Evolutionary conservation across 257 asterid genomes (phyloP).

Genomic region (Gentiana straminea): DNA sequence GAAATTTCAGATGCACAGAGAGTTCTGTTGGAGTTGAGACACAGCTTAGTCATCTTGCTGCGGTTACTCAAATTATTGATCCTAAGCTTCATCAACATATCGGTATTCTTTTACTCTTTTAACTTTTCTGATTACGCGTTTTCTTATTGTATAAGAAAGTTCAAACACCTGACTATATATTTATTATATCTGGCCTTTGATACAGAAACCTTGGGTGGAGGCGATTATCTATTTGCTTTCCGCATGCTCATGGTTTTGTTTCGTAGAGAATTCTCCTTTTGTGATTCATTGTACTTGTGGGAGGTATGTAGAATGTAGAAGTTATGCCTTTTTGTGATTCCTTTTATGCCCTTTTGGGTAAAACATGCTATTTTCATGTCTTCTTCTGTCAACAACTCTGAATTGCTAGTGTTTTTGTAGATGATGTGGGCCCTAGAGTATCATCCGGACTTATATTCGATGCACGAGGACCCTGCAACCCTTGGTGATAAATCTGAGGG

Average conservation of each 20-base stretch:
- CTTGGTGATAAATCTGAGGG: conserved; percentile 34
- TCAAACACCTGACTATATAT: neutral
- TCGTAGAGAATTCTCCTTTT: conserved; percentile 92
- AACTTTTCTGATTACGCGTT: neutral
- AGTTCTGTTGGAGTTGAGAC: conserved; percentile 82
- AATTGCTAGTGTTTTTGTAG: conserved; percentile 21
- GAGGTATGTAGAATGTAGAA: conserved; percentile 39
- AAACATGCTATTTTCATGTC: conserved; percentile 1
- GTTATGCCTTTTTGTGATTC: too few relatives aligned
- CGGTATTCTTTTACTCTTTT: conserved; percentile 34
- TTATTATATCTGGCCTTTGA: conserved; percentile 11
- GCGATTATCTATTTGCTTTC: conserved; percentile 84
- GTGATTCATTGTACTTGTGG: conserved; percentile 86
- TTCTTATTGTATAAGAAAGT: neutral
- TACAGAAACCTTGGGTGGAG: conserved; percentile 83
- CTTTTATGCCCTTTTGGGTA: too few relatives aligned
- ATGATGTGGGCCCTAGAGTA: conserved; percentile 98
- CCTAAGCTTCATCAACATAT: conserved; percentile 96
- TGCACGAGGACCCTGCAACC: conserved; percentile 49
- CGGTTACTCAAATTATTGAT: conserved; percentile 75
- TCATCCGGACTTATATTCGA: conserved; percentile 50
- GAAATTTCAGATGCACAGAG: conserved; percentile 92
- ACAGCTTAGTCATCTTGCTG: conserved; percentile 76
- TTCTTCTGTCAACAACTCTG: neutral
- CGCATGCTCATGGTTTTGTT: conserved; percentile 96